These are phyloP conservation scores for Macrolepiota albuminosa DNA, from an alignment of 768 basidiomycete genomes.

Conservation along the genomic window DNA sequence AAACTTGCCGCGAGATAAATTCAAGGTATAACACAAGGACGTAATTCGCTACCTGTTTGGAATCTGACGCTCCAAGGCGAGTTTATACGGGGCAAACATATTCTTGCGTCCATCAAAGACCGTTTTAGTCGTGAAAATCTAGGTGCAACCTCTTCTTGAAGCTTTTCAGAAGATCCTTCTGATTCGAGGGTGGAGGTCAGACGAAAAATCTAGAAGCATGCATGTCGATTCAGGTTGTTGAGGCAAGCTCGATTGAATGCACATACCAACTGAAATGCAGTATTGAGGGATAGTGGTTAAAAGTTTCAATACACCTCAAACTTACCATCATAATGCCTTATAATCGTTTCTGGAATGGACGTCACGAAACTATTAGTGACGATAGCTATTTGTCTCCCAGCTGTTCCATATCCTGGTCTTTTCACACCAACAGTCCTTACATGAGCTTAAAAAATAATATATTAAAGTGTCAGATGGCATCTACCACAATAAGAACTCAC, in stretches of 20 bases:
- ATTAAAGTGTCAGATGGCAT: conserved; percentile 5
- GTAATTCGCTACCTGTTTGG: conserved; percentile 5
- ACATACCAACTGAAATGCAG: conserved; percentile 16
- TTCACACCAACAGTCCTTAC: conserved; percentile 28
- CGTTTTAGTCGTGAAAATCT: conserved; percentile 63
- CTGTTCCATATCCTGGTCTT: conserved; percentile 28
- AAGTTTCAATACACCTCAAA: background rate
- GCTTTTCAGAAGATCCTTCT: conserved; percentile 65
- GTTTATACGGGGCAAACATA: conserved; percentile 10
- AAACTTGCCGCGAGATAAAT: conserved; percentile 9
- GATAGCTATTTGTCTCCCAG: conserved; percentile 23
- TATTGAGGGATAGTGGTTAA: background rate
- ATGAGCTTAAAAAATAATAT: conserved; percentile 21
- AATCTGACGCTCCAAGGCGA: conserved; percentile 7
- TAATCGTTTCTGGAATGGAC: conserved; percentile 11
- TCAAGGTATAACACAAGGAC: conserved; percentile 13
- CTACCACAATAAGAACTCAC: conserved; percentile 20
- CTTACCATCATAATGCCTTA: conserved; percentile 22
- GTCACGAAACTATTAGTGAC: conserved; percentile 17
- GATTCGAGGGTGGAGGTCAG: conserved; percentile 31
- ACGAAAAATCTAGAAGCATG: conserved; percentile 5
- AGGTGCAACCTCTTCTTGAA: conserved; percentile 46
- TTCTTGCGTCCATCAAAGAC: conserved; percentile 74
- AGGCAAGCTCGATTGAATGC: background rate
- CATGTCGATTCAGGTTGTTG: background rate